Base-by-base conservation (phyloP, 192 early-diverging fungal species). In the Coemansia sp. region DNA sequence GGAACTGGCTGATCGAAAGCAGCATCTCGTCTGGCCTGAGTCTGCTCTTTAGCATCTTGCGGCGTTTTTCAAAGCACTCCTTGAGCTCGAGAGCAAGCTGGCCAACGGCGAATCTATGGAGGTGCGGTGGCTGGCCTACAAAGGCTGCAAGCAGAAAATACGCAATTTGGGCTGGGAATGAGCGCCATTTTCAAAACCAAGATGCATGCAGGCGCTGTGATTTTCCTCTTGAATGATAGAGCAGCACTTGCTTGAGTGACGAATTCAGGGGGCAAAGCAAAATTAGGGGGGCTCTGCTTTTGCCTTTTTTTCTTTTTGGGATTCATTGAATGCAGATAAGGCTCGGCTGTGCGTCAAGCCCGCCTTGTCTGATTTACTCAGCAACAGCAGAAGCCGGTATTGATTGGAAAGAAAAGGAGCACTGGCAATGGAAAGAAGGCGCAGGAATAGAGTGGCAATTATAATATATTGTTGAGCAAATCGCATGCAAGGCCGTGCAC, bases 1-100 rank as follows among this genome's bases (percentile, higher is more conserved):
- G 97, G 63, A 93, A 99, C 65, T 89, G 92, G 42, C 92, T 92
- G 53, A 99, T 75, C 4, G 95, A 91, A 5, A 96, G 70, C 10
- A 93, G 83, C 39, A 90, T 86, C 67, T 97, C 92, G 69, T 94
- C 88, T 1, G 88, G 87, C 37, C 72, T 65, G 71, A 96, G 86
- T 48, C 79, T 77, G 19, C 84, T 72, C 17, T 78, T 70, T 5
- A 92, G 91, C 50, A 93, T 67, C 37, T 79, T 73, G 50, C 96
- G 92, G 65, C 96, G 87, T 48, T 59, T 62, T 17, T 65, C 57
- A 38, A 67, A 61, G 22, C 71, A 74, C 11, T 71, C 63, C 25
- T 53, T 61, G 17, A 71, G 57, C 25, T 77, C 75, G 2, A 61
- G 57, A n/a, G 71, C 75, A 55, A 83, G 69, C 38, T 71, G 75